These are phyloP conservation scores for Prunus yedoensis DNA, from an alignment of 331 rosid species.

Conservation along the genomic window DNA sequence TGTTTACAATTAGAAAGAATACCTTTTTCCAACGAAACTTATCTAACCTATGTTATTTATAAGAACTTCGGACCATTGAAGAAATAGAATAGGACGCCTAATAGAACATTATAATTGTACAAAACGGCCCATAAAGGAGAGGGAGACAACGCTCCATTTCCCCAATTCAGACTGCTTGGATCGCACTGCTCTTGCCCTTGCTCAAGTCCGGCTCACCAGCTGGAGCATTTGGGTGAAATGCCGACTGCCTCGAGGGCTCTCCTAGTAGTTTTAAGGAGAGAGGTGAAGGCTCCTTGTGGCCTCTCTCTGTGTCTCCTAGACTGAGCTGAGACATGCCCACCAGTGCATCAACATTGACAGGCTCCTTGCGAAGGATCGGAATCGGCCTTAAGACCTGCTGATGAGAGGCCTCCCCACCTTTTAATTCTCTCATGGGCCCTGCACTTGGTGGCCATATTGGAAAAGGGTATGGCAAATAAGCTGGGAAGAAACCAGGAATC, in stretches of 20 bases:
- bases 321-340: conserved; percentile 92
- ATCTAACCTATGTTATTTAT: conserved; percentile 67
- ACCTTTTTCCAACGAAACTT: conserved; percentile 41
- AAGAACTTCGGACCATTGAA: conserved; percentile 35
- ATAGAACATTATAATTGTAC: conserved; percentile 41
- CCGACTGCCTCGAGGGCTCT: conserved; percentile 88
- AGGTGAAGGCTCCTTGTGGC: conserved; percentile 59
- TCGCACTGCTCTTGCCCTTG: conserved; percentile 57
- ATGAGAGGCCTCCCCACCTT: conserved; percentile 40
- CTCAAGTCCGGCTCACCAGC: conserved; percentile 56
- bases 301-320: conserved; percentile 48
- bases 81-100: conserved; percentile 19
- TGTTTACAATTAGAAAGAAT: conserved; percentile 84
- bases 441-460: conserved; percentile 66
- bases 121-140: conserved; percentile 25
- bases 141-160: conserved; percentile 29
- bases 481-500: conserved; percentile 53
- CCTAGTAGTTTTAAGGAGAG: conserved; percentile 71
- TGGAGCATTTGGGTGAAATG: conserved; percentile 79
- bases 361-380: conserved; percentile 69
- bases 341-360: conserved; percentile 84
- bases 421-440: conserved; percentile 48
- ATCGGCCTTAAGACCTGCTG: conserved; percentile 79
- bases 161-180: conserved; percentile 60
- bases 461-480: conserved; percentile 56